A percentile compares a stretch with the other conserved stretches of the same genome.
Conservation (phyloP, 495 filamentous ascomycete species). For the Jackrogersella multiformis region DNA sequence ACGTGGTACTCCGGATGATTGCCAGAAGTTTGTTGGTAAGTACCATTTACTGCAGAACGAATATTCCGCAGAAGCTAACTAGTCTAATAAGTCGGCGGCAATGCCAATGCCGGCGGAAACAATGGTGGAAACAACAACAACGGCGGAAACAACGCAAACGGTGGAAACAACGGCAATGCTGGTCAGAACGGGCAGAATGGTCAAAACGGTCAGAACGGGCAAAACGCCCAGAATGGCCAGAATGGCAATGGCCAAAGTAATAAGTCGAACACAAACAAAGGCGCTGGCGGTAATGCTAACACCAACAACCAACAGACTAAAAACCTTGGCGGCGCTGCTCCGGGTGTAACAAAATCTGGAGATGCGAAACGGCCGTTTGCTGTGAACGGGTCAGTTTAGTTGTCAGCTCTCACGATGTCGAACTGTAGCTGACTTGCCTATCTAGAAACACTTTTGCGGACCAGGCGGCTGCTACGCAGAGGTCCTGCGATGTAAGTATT, state of each 20-base stretch:
- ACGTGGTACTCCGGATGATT: constrained; percentile 78
- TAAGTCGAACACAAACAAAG: constrained; percentile 26
- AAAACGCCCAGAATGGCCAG: constrained; percentile 4
- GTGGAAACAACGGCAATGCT: constrained; percentile 25
- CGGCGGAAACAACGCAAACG: constrained; percentile 36
- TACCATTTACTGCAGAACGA: constrained; percentile 18
- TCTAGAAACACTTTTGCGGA: constrained; percentile 58
- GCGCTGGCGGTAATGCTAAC: constrained; percentile 42
- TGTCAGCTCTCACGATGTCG: neutral
- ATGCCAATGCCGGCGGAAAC: constrained; percentile 25
- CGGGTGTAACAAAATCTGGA: constrained; percentile 51
- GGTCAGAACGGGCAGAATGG: constrained; percentile 8
- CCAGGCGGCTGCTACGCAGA: constrained; percentile 52
- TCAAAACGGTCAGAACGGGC: too few species aligned
- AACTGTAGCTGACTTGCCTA: constrained; percentile 14
- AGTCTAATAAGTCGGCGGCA: constrained; percentile 44
- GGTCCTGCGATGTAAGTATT: constrained; percentile 38
- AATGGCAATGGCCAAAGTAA: constrained; percentile 36
- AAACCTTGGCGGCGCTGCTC: constrained; percentile 49
- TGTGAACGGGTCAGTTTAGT: constrained; percentile 52
- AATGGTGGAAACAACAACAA: constrained; percentile 32
- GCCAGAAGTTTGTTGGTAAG: constrained; percentile 67
- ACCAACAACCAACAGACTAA: constrained; percentile 39
- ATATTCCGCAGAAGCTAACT: constrained; percentile 2
- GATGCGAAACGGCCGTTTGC: constrained; percentile 57